These are phyloP conservation scores for Polysphondylium violaceum DNA, from an alignment of 78 protist genomes.

Conservation along the genomic window DNA sequence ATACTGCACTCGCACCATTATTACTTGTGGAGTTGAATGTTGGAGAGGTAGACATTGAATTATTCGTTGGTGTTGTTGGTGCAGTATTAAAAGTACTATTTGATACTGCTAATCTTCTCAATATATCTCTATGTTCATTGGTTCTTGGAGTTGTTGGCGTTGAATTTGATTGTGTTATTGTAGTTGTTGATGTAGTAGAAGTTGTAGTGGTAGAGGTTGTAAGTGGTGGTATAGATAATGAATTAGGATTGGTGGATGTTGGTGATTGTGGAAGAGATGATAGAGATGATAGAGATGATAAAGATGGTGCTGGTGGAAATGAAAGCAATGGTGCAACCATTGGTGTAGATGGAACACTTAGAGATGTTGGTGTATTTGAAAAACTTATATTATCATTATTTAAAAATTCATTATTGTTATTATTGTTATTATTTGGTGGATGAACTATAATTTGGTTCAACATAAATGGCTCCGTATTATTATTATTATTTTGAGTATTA, in stretches of 20 bases:
- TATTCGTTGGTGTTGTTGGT: not conserved
- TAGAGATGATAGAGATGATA: too few relatives aligned
- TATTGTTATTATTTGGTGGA: constrained; percentile 40
- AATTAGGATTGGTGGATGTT: not conserved
- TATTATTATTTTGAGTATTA: not conserved
- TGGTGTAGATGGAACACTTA: constrained; percentile 70
- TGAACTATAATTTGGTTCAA: too few relatives aligned
- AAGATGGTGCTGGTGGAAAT: constrained; percentile 18
- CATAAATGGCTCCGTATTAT: not conserved
- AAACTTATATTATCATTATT: not conserved
- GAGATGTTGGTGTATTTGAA: constrained; percentile 28
- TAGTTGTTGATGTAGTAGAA: not conserved
- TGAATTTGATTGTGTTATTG: not conserved
- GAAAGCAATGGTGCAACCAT: constrained; percentile 14
- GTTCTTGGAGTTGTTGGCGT: constrained; percentile 15
- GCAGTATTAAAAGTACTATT: constrained; percentile 23
- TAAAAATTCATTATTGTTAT: constrained; percentile 9
- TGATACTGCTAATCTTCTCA: constrained; percentile 50
- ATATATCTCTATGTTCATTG: constrained; percentile 12
- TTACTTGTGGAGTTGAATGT: not conserved
- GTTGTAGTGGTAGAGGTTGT: constrained; percentile 5
- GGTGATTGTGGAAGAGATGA: too few relatives aligned
- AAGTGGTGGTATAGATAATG: not conserved
- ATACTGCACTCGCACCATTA: not conserved
- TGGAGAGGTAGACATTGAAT: not conserved